Percentiles rank a stretch among this genome's conserved stretches.
phyloP scores from a whole-genome alignment of 495 filamentous ascomycete genomes.

The Neurospora sp. region DNA sequence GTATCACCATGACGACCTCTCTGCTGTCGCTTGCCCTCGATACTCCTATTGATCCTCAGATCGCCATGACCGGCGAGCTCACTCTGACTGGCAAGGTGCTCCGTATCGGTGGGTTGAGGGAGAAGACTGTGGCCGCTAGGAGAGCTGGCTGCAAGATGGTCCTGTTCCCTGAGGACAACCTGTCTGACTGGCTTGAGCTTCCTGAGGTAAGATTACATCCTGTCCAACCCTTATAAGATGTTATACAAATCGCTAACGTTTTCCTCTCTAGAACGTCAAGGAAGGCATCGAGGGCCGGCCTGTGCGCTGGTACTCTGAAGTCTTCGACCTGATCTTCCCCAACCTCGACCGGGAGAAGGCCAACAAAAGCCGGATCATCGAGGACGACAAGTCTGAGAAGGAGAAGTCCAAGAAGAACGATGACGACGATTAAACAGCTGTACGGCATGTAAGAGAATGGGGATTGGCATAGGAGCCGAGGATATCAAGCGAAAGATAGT shows the following conservation, averaged over 20 bases:
- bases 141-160: slow-evolving; percentile 90
- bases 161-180: slow-evolving; percentile 91
- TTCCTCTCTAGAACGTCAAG: slow-evolving; percentile 75
- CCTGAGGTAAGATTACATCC: slow-evolving; percentile 63
- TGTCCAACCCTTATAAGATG: neutral
- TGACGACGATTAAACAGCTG: slow-evolving; percentile 15
- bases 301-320: slow-evolving; percentile 87
- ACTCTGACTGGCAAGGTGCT: slow-evolving; percentile 97
- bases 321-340: slow-evolving; percentile 86
- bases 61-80: slow-evolving; percentile 98
- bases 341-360: slow-evolving; percentile 64
- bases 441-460: slow-evolving; percentile 9
- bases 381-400: slow-evolving; percentile 46
- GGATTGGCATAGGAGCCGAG: neutral
- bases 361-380: slow-evolving; percentile 55
- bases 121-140: slow-evolving; percentile 98
- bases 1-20: slow-evolving; percentile 94
- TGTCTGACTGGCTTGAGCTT: slow-evolving; percentile 93
- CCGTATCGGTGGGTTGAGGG: slow-evolving; percentile 87
- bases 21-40: slow-evolving; percentile 77
- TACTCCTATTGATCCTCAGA: slow-evolving; percentile 64
- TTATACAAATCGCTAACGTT: slow-evolving; percentile 23
- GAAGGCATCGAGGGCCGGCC: slow-evolving; percentile 83
- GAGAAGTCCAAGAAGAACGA: slow-evolving; percentile 19
- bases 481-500: neutral